Evolutionary conservation across 2,329 filamentous ascomycete species (phyloP), one percentile per base, ranked within the genome.

Genomic region (Amesomyces nigricolor): DNA sequence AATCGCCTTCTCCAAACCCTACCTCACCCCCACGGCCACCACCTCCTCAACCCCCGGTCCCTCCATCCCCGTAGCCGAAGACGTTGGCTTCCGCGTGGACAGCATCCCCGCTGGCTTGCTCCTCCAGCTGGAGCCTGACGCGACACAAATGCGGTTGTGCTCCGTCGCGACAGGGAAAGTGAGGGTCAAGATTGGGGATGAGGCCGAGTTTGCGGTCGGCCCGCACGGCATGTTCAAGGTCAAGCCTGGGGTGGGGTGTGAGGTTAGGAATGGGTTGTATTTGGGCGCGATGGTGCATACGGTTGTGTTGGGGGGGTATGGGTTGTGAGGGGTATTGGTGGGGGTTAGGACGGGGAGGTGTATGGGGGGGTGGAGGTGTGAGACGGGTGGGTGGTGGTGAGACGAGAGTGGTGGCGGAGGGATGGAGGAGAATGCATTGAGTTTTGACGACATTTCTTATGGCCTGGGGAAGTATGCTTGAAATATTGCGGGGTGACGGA

Each of bases 1-100:
- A 44, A 58, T 68, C 16, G 69, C 69, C 10, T 69, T 66, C 47
- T 71, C 70, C 37, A 69, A 69, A n/a, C 58, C 67, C 2, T 71
- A 64, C 56, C 63, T 72, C 8, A 26, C 22, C 6, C 22, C 22
- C 22, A 22, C 22, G 3, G 5, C 22, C 22, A 22, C 22, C 22
- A 26, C 22, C 22, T 3, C 22, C 22, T 4, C 22, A 26, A 26
- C 22, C 64, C 62, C 6, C 59, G 62, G 3, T 48, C 57, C 7
- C 59, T 56, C 6, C 8, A 60, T 67, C 2, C 61, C 56, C 1
- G 61, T 70, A 17, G 60, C 59, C 50, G 59, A 65, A 39, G 65
- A 65, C 44, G 59, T 70, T 11, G 48, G 59, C 3, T 64, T 67
- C 55, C 65, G 64, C 16, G 62, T 71, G 16, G 61, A 66, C 43